phyloP scores from a whole-genome alignment of 345 rosid genomes.

The Streptanthus diversifolius region DNA sequence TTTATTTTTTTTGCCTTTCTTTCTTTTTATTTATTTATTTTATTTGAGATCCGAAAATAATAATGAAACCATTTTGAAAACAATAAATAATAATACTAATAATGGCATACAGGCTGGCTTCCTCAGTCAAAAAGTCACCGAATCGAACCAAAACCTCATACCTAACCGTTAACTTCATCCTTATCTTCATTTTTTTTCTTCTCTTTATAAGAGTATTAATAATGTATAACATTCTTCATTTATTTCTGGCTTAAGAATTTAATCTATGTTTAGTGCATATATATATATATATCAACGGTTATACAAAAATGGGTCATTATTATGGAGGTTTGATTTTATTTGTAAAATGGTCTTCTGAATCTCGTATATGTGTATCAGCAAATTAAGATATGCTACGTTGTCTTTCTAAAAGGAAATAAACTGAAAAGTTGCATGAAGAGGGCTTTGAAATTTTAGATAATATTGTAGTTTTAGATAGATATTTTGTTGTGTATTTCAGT shows the following conservation, averaged over 20 bases:
- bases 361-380: not conserved
- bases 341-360: not conserved
- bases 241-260: not conserved
- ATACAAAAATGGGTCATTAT: not conserved
- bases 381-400: not conserved
- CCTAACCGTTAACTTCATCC: slow-evolving; percentile 56
- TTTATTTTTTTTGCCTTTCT: slow-evolving; percentile 24
- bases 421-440: not conserved
- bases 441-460: not conserved
- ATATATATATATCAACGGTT: not conserved
- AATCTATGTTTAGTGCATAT: not conserved
- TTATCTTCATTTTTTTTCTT: slow-evolving; percentile 37
- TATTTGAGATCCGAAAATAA: slow-evolving; percentile 10
- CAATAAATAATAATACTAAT: slow-evolving; percentile 23
- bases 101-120: slow-evolving; percentile 75
- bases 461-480: not conserved
- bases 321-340: not conserved
- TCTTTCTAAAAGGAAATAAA: too few relatives aligned
- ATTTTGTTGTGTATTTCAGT: slow-evolving; percentile 14
- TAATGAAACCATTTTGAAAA: not conserved
- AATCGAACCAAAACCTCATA: slow-evolving; percentile 36
- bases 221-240: slow-evolving; percentile 14
- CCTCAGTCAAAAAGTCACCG: slow-evolving; percentile 55
- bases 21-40: not conserved
- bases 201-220: not conserved